Base-by-base conservation (phyloP, 169 alveolate species). In the Plasmodium blacklocki region DNA sequence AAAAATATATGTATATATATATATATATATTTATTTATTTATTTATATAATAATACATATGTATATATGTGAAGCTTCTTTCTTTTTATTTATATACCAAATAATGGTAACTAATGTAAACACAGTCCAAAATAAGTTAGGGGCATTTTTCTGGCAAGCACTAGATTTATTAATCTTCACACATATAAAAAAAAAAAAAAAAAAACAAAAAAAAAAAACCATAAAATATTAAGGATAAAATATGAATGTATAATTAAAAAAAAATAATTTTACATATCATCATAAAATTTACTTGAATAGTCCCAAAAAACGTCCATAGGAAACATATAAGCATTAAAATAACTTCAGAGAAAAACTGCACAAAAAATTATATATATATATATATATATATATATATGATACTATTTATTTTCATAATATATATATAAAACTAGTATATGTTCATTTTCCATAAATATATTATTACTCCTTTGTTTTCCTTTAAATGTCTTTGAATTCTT, bases 271-370 rank as follows among this genome's bases (percentile, higher is more conserved):
- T 39, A 5, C 47, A 39, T 39, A 39, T 39, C 47, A 39, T 39
- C 11, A 39, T 5, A 5, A 39, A 3, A 1, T 59, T 21, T 56
- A 64, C 89, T 76, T 78, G 89, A 67, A 78, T 78, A 49, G 89
- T 78, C 89, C 89, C 89, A 78, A 78, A 78, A 59, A 64, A 78
- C 21, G 89, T 78, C 89, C 89, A 78, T 5, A 78, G 32, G 52
- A 78, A 78, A 58, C 75, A 78, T 43, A 78, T 26, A 26, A 78
- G 60, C 89, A 78, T 64, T 59, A 78, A 64, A 64, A 78, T 43
- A 78, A 78, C 45, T 73, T 78, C 89, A 49, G 76, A 59, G 47
- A 78, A 43, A 50, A 78, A 60, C 89, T 78, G 52, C 64, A 66
- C 2, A 49, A 21, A 59, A 59, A 47, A 23, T 78, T 2, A 26